Percentiles rank a stretch among this genome's conserved stretches.
phyloP scores from a whole-genome alignment of 352 stramenopile species.

The Phytophthora meadii region DNA sequence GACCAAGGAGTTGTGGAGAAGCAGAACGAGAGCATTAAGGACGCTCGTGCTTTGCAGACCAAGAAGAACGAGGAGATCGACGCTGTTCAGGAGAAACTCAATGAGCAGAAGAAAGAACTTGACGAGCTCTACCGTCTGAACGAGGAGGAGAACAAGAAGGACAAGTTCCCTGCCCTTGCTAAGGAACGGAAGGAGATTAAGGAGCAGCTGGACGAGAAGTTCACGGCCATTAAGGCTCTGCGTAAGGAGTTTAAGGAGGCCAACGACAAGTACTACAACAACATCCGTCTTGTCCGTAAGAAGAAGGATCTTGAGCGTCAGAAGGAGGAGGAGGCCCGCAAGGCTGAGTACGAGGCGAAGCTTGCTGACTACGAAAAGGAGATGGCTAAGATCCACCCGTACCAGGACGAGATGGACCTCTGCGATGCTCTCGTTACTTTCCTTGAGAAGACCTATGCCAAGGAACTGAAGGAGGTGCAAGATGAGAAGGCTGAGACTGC shows the following conservation, averaged over 20 bases:
- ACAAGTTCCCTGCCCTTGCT: slow-evolving; percentile 81
- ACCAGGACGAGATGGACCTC: slow-evolving; percentile 96
- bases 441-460: slow-evolving; percentile 92
- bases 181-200: slow-evolving; percentile 92
- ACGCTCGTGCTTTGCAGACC: slow-evolving; percentile 71
- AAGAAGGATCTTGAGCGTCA: slow-evolving; percentile 88
- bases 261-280: slow-evolving; percentile 96
- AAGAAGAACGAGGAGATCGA: slow-evolving; percentile 96
- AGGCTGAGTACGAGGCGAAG: slow-evolving; percentile 93
- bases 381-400: slow-evolving; percentile 96
- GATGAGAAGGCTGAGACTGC: slow-evolving; percentile 47
- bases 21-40: slow-evolving; percentile 84
- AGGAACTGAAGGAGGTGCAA: slow-evolving; percentile 74
- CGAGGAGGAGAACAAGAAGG: slow-evolving; percentile 88
- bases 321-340: slow-evolving; percentile 81
- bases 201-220: slow-evolving; percentile 92
- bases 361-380: slow-evolving; percentile 97
- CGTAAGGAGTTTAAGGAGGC: slow-evolving; percentile 91
- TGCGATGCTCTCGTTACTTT: slow-evolving; percentile 95
- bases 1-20: slow-evolving; percentile 88
- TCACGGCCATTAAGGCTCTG: slow-evolving; percentile 86
- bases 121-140: slow-evolving; percentile 92
- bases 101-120: slow-evolving; percentile 86
- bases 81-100: slow-evolving; percentile 92
- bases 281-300: slow-evolving; percentile 87